phyloP scores from a whole-genome alignment of 805 yeast species.

The Jamesozyma jinghongensis region DNA sequence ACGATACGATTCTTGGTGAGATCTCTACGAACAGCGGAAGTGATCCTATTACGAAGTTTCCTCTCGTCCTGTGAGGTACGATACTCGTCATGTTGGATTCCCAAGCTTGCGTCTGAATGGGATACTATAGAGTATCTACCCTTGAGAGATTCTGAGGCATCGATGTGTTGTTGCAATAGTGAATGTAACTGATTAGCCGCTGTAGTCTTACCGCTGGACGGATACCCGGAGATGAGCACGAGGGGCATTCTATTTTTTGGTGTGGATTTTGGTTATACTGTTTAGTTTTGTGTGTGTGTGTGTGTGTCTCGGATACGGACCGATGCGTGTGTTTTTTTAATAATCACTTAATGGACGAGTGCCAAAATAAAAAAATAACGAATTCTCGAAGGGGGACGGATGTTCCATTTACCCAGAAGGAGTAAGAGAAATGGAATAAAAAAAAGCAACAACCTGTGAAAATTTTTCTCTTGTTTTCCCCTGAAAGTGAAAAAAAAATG shows the following conservation, averaged over 20 bases:
- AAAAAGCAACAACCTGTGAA: too few species aligned
- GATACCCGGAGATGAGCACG: constrained; percentile 73
- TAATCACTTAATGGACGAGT: not conserved
- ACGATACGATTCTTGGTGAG: constrained; percentile 62
- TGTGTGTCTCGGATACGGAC: not conserved
- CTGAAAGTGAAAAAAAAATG: too few species aligned
- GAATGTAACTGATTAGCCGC: constrained; percentile 51
- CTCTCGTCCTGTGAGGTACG: constrained; percentile 69
- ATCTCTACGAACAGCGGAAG: constrained; percentile 82
- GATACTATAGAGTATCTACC: constrained; percentile 47
- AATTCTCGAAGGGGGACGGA: too few species aligned
- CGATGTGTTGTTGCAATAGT: constrained; percentile 38
- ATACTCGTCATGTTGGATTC: constrained; percentile 60
- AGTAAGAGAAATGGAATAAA: too few species aligned
- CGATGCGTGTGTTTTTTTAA: not conserved
- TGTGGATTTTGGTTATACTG: not conserved
- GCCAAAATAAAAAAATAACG: not conserved
- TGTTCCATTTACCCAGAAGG: too few species aligned
- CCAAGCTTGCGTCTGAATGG: constrained; percentile 71
- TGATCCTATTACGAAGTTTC: constrained; percentile 70
- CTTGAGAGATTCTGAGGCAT: constrained; percentile 34
- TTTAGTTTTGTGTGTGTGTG: not conserved
- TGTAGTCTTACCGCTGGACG: constrained; percentile 75
- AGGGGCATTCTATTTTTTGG: constrained; percentile 61
- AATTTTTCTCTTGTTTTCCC: too few species aligned